Evolutionary conservation across 805 yeast genomes (phyloP).

Genomic region (Kluyveromyces starmeri): DNA sequence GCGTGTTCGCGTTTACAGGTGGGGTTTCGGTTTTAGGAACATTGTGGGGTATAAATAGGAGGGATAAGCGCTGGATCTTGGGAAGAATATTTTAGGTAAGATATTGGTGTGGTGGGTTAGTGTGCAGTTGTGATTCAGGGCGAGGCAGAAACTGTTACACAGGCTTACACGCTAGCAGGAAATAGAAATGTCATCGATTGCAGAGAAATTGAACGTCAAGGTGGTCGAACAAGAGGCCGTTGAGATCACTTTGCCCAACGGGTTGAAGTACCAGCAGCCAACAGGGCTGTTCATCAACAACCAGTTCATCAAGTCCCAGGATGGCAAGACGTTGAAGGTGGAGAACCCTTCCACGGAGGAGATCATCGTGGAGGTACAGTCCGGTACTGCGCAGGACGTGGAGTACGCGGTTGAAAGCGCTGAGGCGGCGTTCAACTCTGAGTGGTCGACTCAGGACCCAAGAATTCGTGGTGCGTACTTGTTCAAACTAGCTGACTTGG

Average conservation of each 20-base stretch:
- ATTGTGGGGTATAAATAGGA: too few relatives aligned
- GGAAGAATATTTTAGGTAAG: too few relatives aligned
- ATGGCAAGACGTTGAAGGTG: slow-evolving; percentile 46
- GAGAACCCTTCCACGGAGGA: slow-evolving; percentile 59
- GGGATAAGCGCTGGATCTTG: too few relatives aligned
- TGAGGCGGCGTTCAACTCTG: slow-evolving; percentile 45
- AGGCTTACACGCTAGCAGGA: too few relatives aligned
- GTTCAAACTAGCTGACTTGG: slow-evolving; percentile 55
- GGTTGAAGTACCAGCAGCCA: slow-evolving; percentile 63
- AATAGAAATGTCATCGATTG: too few relatives aligned
- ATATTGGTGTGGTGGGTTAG: too few relatives aligned
- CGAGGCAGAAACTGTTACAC: too few relatives aligned
- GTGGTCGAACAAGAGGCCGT: slow-evolving; percentile 19
- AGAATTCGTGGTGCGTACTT: slow-evolving; percentile 43
- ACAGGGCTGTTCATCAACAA: slow-evolving; percentile 85
- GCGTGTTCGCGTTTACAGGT: too few relatives aligned
- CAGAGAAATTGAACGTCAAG: slow-evolving; percentile 9
- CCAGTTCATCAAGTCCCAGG: slow-evolving; percentile 55
- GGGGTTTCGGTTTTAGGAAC: too few relatives aligned
- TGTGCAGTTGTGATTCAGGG: too few relatives aligned
- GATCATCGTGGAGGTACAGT: slow-evolving; percentile 46
- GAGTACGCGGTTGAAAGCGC: slow-evolving; percentile 65
- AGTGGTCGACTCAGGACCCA: slow-evolving; percentile 57
- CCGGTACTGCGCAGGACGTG: slow-evolving; percentile 54
- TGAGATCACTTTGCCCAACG: slow-evolving; percentile 51